These are phyloP conservation scores for Alternaria dauci DNA, from an alignment of 2,329 filamentous ascomycete species.

Conservation along the genomic window DNA sequence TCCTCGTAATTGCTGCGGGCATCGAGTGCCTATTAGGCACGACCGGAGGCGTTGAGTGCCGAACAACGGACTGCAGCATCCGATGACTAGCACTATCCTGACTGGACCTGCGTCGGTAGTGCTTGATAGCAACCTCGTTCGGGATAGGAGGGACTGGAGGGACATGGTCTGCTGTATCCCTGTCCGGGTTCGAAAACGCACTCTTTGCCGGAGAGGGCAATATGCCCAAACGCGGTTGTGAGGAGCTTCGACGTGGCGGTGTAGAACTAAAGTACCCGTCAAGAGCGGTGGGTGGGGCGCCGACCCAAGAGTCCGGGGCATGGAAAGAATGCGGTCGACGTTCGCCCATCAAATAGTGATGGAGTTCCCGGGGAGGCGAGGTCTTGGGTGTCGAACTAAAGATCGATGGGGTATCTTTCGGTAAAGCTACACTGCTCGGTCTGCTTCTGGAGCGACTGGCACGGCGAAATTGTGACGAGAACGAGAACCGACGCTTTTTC, in stretches of 20 bases:
- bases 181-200: conserved; percentile 31
- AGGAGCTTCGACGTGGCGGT: conserved; percentile 8
- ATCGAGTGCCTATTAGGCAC: conserved; percentile 10
- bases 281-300: conserved; percentile 16
- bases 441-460: conserved; percentile 43
- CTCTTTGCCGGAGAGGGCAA: conserved; percentile 44
- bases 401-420: conserved; percentile 22
- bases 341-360: conserved; percentile 20
- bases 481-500: conserved; percentile 43
- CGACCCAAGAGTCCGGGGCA: conserved; percentile 41
- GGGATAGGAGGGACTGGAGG: conserved; percentile 45
- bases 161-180: conserved; percentile 30
- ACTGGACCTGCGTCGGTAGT: conserved; percentile 18
- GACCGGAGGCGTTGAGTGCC: conserved; percentile 34
- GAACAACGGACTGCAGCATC: conserved; percentile 41
- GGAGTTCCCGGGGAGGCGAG: conserved; percentile 37
- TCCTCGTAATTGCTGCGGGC: conserved; percentile 9
- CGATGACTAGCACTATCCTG: conserved; percentile 32
- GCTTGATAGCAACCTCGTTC: conserved; percentile 22
- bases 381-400: conserved; percentile 25
- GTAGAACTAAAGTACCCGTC: conserved; percentile 21
- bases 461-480: conserved; percentile 47
- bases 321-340: conserved; percentile 43
- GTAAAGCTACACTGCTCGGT: conserved; percentile 41
- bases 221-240: conserved; percentile 29